Conservation (phyloP, 2,329 filamentous ascomycete genomes). For the Fonsecaea monophora region DNA sequence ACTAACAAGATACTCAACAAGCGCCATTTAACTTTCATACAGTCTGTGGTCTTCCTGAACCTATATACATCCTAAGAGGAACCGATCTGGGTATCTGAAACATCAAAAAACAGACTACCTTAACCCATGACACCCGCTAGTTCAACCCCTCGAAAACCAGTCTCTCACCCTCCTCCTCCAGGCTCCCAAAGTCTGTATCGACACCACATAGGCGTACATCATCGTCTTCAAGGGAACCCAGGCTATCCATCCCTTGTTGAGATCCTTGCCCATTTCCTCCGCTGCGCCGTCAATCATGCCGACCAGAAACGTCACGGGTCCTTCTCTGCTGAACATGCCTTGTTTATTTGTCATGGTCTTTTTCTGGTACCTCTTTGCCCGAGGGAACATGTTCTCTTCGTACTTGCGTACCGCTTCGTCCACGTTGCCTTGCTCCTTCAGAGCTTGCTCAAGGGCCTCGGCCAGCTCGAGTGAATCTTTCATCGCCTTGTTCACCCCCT, state of each 20-base stretch:
- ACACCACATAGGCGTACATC: constrained; percentile 14
- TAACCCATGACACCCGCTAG: background rate
- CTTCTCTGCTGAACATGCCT: constrained; percentile 40
- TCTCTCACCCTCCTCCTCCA: constrained; percentile 18
- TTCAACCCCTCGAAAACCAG: constrained; percentile 14
- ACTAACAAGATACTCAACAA: background rate
- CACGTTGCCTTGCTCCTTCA: constrained; percentile 25
- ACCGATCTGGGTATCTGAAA: background rate
- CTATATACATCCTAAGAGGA: background rate
- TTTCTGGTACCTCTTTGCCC: constrained; percentile 37
- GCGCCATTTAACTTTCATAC: background rate
- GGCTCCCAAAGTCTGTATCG: constrained; percentile 18
- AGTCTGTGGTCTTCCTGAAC: background rate
- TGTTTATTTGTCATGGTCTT: constrained; percentile 40
- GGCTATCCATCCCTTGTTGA: constrained; percentile 26
- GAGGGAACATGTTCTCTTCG: constrained; percentile 41
- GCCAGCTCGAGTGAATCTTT: constrained; percentile 41
- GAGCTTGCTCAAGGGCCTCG: constrained; percentile 36
- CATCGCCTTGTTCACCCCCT: constrained; percentile 45
- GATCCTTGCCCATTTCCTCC: constrained; percentile 29
- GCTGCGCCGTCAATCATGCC: constrained; percentile 25
- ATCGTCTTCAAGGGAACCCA: constrained; percentile 32
- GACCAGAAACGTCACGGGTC: constrained; percentile 29
- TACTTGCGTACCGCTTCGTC: constrained; percentile 40
- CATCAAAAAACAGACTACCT: background rate